phyloP scores from a whole-genome alignment of 2,329 filamentous ascomycete species.

The Nemania sp. region DNA sequence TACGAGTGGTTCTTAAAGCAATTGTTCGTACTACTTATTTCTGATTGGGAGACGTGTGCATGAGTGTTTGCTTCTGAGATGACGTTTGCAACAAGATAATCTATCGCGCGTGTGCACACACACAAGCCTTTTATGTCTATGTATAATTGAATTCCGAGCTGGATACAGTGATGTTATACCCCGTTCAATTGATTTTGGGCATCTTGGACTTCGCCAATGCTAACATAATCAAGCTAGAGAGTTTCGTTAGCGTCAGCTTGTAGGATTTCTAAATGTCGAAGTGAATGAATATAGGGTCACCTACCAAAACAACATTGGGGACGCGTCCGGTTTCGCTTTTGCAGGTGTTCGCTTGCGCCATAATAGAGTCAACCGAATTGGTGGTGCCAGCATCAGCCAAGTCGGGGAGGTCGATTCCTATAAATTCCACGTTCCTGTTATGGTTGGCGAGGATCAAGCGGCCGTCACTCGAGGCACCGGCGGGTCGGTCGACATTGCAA shows the following conservation, averaged over 20 bases:
- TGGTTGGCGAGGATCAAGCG: slow-evolving; percentile 53
- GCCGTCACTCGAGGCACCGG: slow-evolving; percentile 41
- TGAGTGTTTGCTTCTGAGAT: too few relatives aligned
- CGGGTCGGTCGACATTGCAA: slow-evolving; percentile 68
- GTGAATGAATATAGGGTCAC: slow-evolving; percentile 16
- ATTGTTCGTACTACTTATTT: too few relatives aligned
- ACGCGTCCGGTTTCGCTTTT: slow-evolving; percentile 35
- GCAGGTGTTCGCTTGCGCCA: slow-evolving; percentile 46
- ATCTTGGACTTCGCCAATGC: slow-evolving; percentile 45
- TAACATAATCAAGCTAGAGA: slow-evolving; percentile 49
- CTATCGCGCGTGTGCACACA: slow-evolving; percentile 2
- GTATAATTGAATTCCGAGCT: not conserved
- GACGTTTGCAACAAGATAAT: too few relatives aligned
- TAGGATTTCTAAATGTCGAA: not conserved
- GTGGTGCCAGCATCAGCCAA: slow-evolving; percentile 42
- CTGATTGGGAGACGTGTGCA: too few relatives aligned
- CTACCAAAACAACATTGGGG: slow-evolving; percentile 46
- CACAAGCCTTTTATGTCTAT: slow-evolving; percentile 11
- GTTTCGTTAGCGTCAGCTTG: slow-evolving; percentile 18
- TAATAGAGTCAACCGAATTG: slow-evolving; percentile 52
- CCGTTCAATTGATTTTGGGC: slow-evolving; percentile 46
- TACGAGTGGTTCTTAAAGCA: too few relatives aligned
- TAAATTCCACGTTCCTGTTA: slow-evolving; percentile 41
- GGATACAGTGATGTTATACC: slow-evolving; percentile 35
- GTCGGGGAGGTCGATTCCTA: slow-evolving; percentile 44